A percentile compares a stretch with the other conserved stretches of the same genome.
Conservation (phyloP, 2,329 filamentous ascomycete species). For the Diaporthe citri region DNA sequence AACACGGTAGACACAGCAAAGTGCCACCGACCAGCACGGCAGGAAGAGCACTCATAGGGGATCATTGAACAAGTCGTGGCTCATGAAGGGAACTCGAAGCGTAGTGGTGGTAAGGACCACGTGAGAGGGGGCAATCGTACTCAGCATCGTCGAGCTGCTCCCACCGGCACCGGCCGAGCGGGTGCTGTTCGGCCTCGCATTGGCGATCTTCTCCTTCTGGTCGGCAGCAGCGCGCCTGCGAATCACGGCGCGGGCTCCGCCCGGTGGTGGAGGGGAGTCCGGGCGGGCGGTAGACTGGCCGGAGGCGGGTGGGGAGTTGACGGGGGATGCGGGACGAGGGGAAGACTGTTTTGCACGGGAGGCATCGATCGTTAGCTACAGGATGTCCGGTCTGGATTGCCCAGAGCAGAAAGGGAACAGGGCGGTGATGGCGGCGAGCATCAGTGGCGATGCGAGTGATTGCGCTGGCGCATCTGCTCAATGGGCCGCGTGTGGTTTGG, state of each 20-base stretch:
- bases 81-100: background rate
- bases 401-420: background rate
- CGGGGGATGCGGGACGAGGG: constrained; percentile 71
- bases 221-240: constrained; percentile 95
- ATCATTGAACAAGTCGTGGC: background rate
- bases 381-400: background rate
- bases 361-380: constrained; percentile 26
- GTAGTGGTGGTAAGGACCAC: background rate
- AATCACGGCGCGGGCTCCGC: constrained; percentile 95
- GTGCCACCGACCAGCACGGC: background rate
- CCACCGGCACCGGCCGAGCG: constrained; percentile 94
- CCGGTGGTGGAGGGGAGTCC: constrained; percentile 89
- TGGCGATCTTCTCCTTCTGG: constrained; percentile 96
- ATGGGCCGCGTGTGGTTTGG: constrained; percentile 5
- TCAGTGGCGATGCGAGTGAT: background rate
- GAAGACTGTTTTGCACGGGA: constrained; percentile 63
- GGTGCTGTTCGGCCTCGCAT: constrained; percentile 92
- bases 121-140: constrained; percentile 63
- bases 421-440: background rate
- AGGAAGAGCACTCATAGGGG: background rate
- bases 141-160: constrained; percentile 98
- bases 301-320: constrained; percentile 66
- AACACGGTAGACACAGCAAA: background rate
- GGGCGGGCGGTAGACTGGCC: constrained; percentile 79
- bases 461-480: constrained; percentile 23